Evolutionary conservation across 352 stramenopile species (phyloP), one percentile per base, ranked within the genome.

Genomic region (Phytophthora vignae): DNA sequence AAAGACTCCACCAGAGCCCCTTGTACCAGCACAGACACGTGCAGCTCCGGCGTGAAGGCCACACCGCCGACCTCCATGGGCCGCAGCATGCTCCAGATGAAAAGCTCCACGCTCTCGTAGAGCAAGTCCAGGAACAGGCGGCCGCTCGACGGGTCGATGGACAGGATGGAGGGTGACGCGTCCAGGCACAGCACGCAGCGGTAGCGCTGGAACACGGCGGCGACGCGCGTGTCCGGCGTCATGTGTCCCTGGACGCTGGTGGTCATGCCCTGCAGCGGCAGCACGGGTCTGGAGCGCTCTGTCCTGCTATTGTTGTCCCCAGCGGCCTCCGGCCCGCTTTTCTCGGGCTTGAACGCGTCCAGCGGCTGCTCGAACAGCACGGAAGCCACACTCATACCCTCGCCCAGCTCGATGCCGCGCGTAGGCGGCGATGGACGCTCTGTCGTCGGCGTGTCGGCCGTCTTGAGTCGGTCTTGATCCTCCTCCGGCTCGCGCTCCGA

Each of bases 181-280:
- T 97, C 90, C 19, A 97, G 79, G 72, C 87, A 96, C 36, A 97
- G 62, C 5, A 94, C 88, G 48, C 89, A 94, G 56, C 89, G 88
- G 55, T 96, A 97, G 49, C 85, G 84, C 17, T 79, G 72, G 73
- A 94, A 96, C 29, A 95, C 71, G 44, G 88, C 74, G n/a, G 60
- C 48, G 17, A 96, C 81, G 44, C 76, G 58, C 0, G 82, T 88
- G 59, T 77, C 69, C 42, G 84, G 69, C 11, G 84, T 85, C 55
- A 95, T 53, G 0, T 74, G 70, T 64, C 80, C 77, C 10, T 61
- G 57, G 22, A 83, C 66, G n/a, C 64, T 53, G 1, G 55, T 74
- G 3, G 25, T 71, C 21, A 75, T 48, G 2, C 61, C 62, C 60
- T 78, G 71, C 7, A 77, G 54, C 33, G 67, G 67, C 10, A 73